These are phyloP conservation scores for Solanum ossicruentum DNA, from an alignment of 257 asterid species.

Conservation along the genomic window DNA sequence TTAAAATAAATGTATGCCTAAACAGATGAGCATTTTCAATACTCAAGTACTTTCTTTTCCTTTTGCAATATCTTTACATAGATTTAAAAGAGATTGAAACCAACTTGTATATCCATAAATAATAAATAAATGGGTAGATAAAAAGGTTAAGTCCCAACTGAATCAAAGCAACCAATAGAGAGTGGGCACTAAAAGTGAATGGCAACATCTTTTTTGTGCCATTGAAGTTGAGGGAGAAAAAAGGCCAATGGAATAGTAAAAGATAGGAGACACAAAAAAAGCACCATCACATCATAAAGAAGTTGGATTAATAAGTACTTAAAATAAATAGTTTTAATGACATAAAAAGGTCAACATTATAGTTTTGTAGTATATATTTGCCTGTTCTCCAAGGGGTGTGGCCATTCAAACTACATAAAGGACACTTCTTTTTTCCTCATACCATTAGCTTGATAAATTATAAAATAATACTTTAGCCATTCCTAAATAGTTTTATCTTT, in stretches of 20 bases:
- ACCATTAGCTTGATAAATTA: not conserved
- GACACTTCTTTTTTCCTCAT: constrained; percentile 9
- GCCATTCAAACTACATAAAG: constrained; percentile 41
- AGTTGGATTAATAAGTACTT: not conserved
- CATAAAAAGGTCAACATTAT: constrained; percentile 29
- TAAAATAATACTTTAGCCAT: not conserved
- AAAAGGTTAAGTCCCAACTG: not conserved
- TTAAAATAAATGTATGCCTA: not conserved
- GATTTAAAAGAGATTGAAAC: not conserved
- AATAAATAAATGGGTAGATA: not conserved
- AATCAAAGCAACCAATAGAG: constrained; percentile 19
- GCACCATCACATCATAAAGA: not conserved
- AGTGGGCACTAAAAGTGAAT: constrained; percentile 28
- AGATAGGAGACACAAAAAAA: not conserved
- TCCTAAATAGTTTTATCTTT: not conserved
- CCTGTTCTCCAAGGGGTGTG: constrained; percentile 15
- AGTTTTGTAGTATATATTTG: not conserved
- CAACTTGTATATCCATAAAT: not conserved
- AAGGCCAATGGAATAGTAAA: not conserved
- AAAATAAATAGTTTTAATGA: constrained; percentile 8
- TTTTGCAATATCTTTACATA: not conserved
- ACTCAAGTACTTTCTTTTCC: not conserved
- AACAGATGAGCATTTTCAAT: not conserved
- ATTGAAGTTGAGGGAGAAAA: constrained; percentile 24
- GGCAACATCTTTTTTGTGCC: constrained; percentile 27